Base-by-base conservation (phyloP, 192 early-diverging fungal species). In the Kickxella alabastrina region DNA sequence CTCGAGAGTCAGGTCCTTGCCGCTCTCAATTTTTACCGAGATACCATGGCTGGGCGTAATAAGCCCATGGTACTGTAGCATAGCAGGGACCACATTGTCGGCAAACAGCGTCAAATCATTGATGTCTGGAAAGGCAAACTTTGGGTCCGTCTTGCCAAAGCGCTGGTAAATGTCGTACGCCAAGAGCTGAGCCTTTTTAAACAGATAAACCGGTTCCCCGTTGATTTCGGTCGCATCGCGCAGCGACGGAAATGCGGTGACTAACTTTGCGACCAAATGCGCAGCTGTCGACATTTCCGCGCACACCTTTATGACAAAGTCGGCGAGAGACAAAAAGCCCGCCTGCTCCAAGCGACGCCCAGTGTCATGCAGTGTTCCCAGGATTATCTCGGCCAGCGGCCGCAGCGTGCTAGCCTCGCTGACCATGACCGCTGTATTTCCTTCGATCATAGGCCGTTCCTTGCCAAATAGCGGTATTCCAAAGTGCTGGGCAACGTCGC, bases 161-260 rank as follows among this genome's bases (percentile, higher is more conserved):
- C 78, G 74, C 43, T 79, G 62, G 46, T 75, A 79, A 4, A 90
- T 58, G 24, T 83, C 83, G 31, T 78, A 80, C 4, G 80, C 83
- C 14, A 92, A 64, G 10, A 89, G 69, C 53, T 92, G 83, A 0
- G 90, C 86, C 65, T 87, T 85, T 46, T 88, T 88, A 65, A 89
- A 87, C 10, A 92, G 42, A 62, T 89, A 93, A 0, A 87, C 74
- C 0, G 38, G 49, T 22, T 77, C 26, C 1, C 78, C 80, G 39
- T 85, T 62, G 10, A 83, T 42, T 19, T 54, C 43, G 8, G 70
- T 66, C 12, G 57, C 57, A 60, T 94, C 92, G 35, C 80, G 77
- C 26, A 92, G 82, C 0, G 82, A 83, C 17, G 88, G 83, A 28
- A 93, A 84, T 0, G 84, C 78, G 21, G 49, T 65, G 6, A 82